A percentile compares a stretch with the other conserved stretches of the same genome.
phyloP scores from a whole-genome alignment of 2,329 filamentous ascomycete species.

The Parascedosporium putredinis region DNA sequence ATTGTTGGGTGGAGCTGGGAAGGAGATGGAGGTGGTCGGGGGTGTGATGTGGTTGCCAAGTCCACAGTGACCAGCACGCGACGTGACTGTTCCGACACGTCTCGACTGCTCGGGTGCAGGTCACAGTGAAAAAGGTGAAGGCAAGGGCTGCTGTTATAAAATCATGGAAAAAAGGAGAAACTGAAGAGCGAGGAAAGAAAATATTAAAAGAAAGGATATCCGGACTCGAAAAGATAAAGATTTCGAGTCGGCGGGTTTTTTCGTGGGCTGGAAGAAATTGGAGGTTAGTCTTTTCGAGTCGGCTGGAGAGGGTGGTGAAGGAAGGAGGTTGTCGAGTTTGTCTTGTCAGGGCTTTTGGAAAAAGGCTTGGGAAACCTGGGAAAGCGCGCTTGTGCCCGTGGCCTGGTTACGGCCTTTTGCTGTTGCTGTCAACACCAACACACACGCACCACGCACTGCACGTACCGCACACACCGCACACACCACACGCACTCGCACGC shows the following conservation, averaged over 20 bases:
- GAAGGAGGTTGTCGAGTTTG: conserved; percentile 4
- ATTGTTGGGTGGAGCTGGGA: background rate
- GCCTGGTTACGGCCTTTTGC: conserved; percentile 4
- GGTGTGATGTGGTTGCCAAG: conserved; percentile 3
- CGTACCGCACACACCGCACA: too few species aligned
- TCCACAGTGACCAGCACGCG: conserved; percentile 7
- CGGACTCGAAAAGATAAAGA: conserved; percentile 11
- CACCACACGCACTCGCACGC: background rate
- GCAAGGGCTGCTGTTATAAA: conserved; percentile 6
- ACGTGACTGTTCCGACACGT: conserved; percentile 8
- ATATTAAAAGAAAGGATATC: background rate
- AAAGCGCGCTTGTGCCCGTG: conserved; percentile 8
- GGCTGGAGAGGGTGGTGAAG: background rate
- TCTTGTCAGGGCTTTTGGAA: too few species aligned
- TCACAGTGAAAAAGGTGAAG: background rate
- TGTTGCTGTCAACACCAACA: conserved; percentile 5
- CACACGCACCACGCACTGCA: too few species aligned
- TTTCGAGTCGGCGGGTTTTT: too few species aligned
- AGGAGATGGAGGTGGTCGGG: conserved; percentile 3
- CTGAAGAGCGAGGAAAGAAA: background rate
- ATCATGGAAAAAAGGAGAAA: conserved; percentile 2
- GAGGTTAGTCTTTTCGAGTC: conserved; percentile 5
- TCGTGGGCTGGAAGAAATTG: conserved; percentile 13
- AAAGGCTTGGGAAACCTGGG: conserved; percentile 6
- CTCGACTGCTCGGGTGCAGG: background rate